Evolutionary conservation across 495 filamentous ascomycete genomes (phyloP).

Genomic region (Xylaria cubensis): DNA sequence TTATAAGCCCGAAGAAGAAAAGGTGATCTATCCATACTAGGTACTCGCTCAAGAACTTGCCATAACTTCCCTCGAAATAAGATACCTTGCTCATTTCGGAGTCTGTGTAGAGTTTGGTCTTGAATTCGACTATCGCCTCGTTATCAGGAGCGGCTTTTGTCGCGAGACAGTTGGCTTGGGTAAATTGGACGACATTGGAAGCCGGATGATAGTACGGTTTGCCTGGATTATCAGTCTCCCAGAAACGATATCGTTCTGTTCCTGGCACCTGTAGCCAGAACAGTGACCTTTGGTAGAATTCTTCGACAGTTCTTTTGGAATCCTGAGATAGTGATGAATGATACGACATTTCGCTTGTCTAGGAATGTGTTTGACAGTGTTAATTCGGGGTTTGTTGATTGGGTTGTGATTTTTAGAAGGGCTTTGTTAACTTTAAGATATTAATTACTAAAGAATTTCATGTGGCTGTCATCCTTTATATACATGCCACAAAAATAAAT

Average conservation of each 20-base stretch:
- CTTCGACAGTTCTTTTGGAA: not conserved
- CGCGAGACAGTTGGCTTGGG: slow-evolving; percentile 2
- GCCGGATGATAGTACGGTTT: not conserved
- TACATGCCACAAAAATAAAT: not conserved
- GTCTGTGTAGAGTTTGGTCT: not conserved
- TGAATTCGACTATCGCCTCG: not conserved
- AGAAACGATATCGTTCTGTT: not conserved
- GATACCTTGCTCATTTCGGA: not conserved
- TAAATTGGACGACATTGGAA: not conserved
- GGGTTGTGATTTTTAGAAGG: not conserved
- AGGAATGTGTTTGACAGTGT: not conserved
- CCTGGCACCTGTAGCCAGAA: not conserved
- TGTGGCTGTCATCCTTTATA: not conserved
- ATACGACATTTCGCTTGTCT: not conserved
- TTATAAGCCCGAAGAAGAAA: slow-evolving; percentile 17
- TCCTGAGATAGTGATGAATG: not conserved
- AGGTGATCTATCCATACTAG: slow-evolving; percentile 17
- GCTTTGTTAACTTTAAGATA: not conserved
- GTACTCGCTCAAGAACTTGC: not conserved
- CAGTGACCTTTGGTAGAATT: not conserved
- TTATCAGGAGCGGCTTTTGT: not conserved
- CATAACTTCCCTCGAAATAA: not conserved
- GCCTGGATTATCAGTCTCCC: slow-evolving; percentile 2
- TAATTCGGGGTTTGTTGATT: not conserved
- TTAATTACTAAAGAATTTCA: not conserved